Conservation (phyloP, 306 rosid species). For the Fragaria iinumae region DNA sequence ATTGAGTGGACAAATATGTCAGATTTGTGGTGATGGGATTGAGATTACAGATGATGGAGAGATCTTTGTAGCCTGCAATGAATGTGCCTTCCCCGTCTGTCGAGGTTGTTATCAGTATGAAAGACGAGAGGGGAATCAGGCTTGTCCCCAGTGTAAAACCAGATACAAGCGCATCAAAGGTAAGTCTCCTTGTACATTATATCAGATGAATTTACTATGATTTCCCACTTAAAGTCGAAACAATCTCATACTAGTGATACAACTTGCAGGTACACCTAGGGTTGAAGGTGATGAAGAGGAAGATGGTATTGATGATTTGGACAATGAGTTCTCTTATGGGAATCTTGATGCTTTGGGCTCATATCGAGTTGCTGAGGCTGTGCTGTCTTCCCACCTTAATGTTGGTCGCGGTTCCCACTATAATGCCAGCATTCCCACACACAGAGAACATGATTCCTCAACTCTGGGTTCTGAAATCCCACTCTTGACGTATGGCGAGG, state of each 20-base stretch:
- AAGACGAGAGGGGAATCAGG: constrained; percentile 81
- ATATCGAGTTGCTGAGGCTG: constrained; percentile 41
- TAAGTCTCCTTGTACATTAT: constrained; percentile 29
- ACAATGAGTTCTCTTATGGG: constrained; percentile 83
- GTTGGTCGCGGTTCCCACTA: constrained; percentile 50
- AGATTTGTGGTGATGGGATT: constrained; percentile 79
- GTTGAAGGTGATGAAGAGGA: constrained; percentile 98
- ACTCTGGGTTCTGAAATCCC: constrained; percentile 76
- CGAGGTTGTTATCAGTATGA: constrained; percentile 87
- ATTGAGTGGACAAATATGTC: constrained; percentile 82
- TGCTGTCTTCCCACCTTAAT: constrained; percentile 42
- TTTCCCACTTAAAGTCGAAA: not conserved
- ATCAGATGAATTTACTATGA: constrained; percentile 11
- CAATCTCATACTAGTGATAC: constrained; percentile 16
- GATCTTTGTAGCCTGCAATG: constrained; percentile 92
- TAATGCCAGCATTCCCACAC: constrained; percentile 43
- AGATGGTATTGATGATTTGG: constrained; percentile 88
- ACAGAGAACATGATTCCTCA: constrained; percentile 54
- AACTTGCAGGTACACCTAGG: constrained; percentile 75
- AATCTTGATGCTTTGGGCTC: constrained; percentile 43
- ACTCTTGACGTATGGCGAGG: constrained; percentile 87
- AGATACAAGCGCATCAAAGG: constrained; percentile 88
- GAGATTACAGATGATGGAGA: constrained; percentile 82
- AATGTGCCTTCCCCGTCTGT: constrained; percentile 92
- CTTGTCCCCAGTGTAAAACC: constrained; percentile 93